Evolutionary conservation across 1,284 basidiomycete genomes (phyloP).

Genomic region (Flammula alnicola): DNA sequence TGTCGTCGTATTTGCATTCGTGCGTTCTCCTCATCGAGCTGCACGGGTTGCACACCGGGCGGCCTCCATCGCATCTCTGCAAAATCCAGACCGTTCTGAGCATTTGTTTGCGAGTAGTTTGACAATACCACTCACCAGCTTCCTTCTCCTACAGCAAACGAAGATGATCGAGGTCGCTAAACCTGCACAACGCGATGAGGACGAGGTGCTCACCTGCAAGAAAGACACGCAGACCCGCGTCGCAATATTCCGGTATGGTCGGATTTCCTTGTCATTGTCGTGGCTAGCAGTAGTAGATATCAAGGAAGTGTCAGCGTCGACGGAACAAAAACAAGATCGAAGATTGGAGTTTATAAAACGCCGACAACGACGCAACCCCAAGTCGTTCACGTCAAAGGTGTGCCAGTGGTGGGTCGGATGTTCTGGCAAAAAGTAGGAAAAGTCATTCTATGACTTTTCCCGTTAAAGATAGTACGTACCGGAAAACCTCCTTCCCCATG

Average conservation of each 20-base stretch:
- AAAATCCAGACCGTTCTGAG: background rate
- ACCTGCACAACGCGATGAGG: background rate
- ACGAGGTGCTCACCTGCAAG: constrained; percentile 48
- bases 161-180: constrained; percentile 1
- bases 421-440: constrained; percentile 11
- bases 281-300: constrained; percentile 9
- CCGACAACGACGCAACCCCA: constrained; percentile 12
- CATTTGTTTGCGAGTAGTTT: background rate
- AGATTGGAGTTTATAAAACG: constrained; percentile 9
- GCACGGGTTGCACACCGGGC: constrained; percentile 62
- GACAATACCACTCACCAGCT: constrained; percentile 51
- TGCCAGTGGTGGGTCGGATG: constrained; percentile 5
- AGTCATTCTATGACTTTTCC: constrained; percentile 12
- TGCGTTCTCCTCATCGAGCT: constrained; percentile 54
- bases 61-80: constrained; percentile 59
- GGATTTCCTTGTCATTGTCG: constrained; percentile 31
- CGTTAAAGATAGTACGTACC: constrained; percentile 4
- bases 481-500: background rate
- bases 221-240: constrained; percentile 62
- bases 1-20: constrained; percentile 66
- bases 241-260: constrained; percentile 43
- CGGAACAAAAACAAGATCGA: constrained; percentile 3
- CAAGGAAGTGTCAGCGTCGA: background rate
- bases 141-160: constrained; percentile 49
- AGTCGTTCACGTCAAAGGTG: too few species aligned